phyloP scores from a whole-genome alignment of 805 yeast genomes.

The Groenewaldozyma salmanticensis region DNA sequence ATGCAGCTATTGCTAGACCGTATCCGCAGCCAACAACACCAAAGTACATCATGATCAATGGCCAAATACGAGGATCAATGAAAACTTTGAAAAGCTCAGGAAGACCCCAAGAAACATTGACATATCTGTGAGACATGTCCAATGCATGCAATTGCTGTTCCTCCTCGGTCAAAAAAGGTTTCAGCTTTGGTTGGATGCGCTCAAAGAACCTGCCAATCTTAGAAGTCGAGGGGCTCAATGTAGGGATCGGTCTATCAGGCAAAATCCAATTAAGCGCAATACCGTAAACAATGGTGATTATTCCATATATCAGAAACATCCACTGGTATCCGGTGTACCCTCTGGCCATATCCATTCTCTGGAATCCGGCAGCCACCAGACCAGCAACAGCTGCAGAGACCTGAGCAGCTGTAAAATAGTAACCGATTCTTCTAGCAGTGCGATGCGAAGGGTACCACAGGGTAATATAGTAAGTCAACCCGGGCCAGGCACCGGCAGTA shows the following conservation, averaged over 20 bases:
- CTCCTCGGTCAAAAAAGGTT: slow-evolving; percentile 33
- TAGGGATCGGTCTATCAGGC: slow-evolving; percentile 62
- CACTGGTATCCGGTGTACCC: slow-evolving; percentile 82
- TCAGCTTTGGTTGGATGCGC: slow-evolving; percentile 3
- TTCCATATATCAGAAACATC: slow-evolving; percentile 73
- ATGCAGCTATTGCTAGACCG: slow-evolving; percentile 78
- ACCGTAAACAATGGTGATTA: slow-evolving; percentile 55
- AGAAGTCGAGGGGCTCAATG: slow-evolving; percentile 1
- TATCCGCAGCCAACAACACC: slow-evolving; percentile 91
- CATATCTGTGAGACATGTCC: slow-evolving; percentile 50
- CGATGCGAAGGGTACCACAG: slow-evolving; percentile 79
- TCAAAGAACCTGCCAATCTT: slow-evolving; percentile 7
- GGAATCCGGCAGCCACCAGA: slow-evolving; percentile 79
- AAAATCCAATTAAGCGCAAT: slow-evolving; percentile 68
- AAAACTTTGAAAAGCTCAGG: slow-evolving; percentile 47
- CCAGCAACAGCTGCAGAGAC: slow-evolving; percentile 87
- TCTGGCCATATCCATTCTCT: slow-evolving; percentile 59
- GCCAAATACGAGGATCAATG: slow-evolving; percentile 64
- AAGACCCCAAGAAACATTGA: slow-evolving; percentile 44
- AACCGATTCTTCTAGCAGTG: slow-evolving; percentile 71
- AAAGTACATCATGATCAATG: slow-evolving; percentile 76
- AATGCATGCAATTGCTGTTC: slow-evolving; percentile 47
- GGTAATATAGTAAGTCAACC: slow-evolving; percentile 72
- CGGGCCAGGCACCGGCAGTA: slow-evolving; percentile 89
- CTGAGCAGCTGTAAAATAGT: slow-evolving; percentile 87